These are phyloP conservation scores for Fraxinus sp. DNA, from an alignment of 305 asterid species.

Conservation along the genomic window DNA sequence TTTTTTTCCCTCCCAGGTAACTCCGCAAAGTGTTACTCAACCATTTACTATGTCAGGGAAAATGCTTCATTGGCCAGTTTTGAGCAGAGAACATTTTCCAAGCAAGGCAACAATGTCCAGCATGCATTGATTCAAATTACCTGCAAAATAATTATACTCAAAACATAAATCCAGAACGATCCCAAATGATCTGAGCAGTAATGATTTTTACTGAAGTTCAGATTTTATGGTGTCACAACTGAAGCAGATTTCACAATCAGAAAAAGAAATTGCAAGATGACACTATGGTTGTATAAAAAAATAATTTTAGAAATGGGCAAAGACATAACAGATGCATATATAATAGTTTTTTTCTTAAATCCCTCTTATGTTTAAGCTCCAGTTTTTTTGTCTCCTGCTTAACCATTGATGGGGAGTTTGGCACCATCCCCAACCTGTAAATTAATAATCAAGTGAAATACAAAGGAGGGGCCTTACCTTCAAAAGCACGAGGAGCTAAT, in stretches of 20 bases:
- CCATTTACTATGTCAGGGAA: neutral
- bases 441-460: no score
- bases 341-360: neutral
- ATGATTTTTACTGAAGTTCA: neutral
- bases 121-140: neutral
- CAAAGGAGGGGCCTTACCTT: neutral
- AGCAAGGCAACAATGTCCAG: neutral
- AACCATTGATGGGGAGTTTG: neutral
- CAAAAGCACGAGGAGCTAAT: neutral
- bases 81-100: neutral
- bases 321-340: neutral
- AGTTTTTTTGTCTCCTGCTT: neutral
- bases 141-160: neutral
- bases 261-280: neutral
- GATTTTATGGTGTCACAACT: neutral
- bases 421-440: neutral
- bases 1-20: neutral
- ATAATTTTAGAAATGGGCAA: neutral
- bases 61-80: neutral
- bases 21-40: neutral
- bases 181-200: neutral
- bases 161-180: neutral
- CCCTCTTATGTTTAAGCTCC: neutral
- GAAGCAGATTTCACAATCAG: neutral
- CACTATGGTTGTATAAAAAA: neutral